These are phyloP conservation scores for Apiosordaria backusii DNA, from an alignment of 495 filamentous ascomycete species.

Conservation along the genomic window DNA sequence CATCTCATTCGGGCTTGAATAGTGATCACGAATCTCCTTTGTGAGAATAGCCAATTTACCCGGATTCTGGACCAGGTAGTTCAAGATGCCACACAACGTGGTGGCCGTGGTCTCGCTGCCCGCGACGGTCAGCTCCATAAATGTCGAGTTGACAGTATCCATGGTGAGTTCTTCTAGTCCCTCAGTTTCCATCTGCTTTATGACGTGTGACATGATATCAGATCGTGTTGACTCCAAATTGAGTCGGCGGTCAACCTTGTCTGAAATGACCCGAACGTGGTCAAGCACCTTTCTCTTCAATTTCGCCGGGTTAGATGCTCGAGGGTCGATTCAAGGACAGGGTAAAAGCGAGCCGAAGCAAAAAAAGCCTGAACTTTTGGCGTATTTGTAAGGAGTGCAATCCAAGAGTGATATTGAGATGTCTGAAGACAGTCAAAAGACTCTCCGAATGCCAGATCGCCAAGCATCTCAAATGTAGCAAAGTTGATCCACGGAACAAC, in stretches of 20 bases:
- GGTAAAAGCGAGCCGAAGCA: conserved; percentile 32
- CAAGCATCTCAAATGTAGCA: conserved; percentile 58
- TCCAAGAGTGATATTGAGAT: conserved; percentile 44
- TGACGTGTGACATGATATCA: conserved; percentile 41
- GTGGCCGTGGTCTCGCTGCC: conserved; percentile 59
- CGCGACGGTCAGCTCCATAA: conserved; percentile 32
- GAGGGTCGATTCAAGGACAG: conserved; percentile 27
- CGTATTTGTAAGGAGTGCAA: conserved; percentile 33
- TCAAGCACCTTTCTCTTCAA: conserved; percentile 28
- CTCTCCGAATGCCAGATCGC: conserved; percentile 53
- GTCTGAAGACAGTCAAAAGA: conserved; percentile 48
- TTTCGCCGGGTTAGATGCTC: conserved; percentile 34
- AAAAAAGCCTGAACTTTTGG: conserved; percentile 30
- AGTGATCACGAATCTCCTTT: conserved; percentile 45
- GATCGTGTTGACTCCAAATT: conserved; percentile 26
- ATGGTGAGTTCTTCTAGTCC: conserved; percentile 13
- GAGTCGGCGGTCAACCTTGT: conserved; percentile 39
- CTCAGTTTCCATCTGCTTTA: conserved; percentile 23
- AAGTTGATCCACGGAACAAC: conserved; percentile 50
- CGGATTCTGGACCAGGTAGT: conserved; percentile 45
- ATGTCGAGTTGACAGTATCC: conserved; percentile 41
- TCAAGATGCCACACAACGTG: conserved; percentile 45
- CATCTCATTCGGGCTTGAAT: conserved; percentile 41
- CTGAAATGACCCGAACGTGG: conserved; percentile 37
- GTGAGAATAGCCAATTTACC: conserved; percentile 35